A percentile compares a stretch with the other conserved stretches of the same genome.
Evolutionary conservation across 2,329 filamentous ascomycete genomes (phyloP).

Genomic region (Teratosphaeria epicoccoides): DNA sequence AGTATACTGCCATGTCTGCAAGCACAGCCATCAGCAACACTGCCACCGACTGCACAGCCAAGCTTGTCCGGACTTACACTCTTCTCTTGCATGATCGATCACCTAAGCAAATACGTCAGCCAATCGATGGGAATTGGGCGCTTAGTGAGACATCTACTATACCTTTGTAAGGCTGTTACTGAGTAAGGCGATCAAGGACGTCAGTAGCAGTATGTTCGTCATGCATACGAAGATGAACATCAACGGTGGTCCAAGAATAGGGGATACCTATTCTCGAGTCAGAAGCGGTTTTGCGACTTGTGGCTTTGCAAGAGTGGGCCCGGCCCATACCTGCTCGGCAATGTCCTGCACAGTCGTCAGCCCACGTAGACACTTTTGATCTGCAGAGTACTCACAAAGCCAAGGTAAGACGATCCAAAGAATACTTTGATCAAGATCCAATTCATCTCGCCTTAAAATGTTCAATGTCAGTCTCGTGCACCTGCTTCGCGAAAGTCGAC

Average conservation of each 20-base stretch:
- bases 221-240: slow-evolving; percentile 65
- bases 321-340: slow-evolving; percentile 34
- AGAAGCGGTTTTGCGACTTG: neutral
- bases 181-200: slow-evolving; percentile 66
- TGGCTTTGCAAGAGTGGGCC: neutral
- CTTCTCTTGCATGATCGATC: slow-evolving; percentile 54
- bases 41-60: slow-evolving; percentile 1
- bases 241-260: slow-evolving; percentile 41
- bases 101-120: slow-evolving; percentile 35
- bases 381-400: slow-evolving; percentile 48
- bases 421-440: slow-evolving; percentile 68
- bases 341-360: slow-evolving; percentile 28
- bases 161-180: slow-evolving; percentile 55
- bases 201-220: slow-evolving; percentile 68
- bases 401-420: slow-evolving; percentile 64
- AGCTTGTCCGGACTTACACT: slow-evolving; percentile 66
- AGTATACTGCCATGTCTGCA: slow-evolving; percentile 30
- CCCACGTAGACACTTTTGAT: neutral
- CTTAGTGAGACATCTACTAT: slow-evolving; percentile 14
- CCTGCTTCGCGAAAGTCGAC: neutral
- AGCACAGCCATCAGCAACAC: slow-evolving; percentile 13
- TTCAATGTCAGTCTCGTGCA: neutral
- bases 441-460: slow-evolving; percentile 46
- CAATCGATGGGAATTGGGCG: slow-evolving; percentile 20
- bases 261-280: slow-evolving; percentile 29